A percentile compares a stretch with the other conserved stretches of the same genome.
Conservation (phyloP, 1,139 yeast species). For the Diutina sp. region DNA sequence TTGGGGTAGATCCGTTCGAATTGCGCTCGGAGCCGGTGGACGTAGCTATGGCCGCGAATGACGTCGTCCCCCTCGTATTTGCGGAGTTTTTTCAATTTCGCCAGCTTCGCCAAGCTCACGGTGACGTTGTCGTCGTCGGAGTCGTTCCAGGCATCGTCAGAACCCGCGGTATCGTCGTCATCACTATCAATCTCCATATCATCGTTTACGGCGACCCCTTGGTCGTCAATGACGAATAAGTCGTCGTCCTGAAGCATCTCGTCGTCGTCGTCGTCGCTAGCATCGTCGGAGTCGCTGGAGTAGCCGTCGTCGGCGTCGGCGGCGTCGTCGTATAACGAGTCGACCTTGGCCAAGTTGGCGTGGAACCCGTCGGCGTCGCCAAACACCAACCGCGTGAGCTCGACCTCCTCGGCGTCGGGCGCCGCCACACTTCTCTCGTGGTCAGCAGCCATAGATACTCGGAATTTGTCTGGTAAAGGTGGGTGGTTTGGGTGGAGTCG, state of each 20-base stretch:
- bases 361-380: conserved; percentile 82
- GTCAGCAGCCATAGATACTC: not conserved
- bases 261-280: conserved; percentile 15
- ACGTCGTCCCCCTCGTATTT: conserved; percentile 43
- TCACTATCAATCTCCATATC: conserved; percentile 27
- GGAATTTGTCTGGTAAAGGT: no score
- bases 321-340: conserved; percentile 28
- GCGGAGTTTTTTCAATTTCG: conserved; percentile 62
- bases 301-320: conserved; percentile 19
- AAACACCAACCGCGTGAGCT: conserved; percentile 73
- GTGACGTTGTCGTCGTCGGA: conserved; percentile 75
- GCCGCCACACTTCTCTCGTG: not conserved
- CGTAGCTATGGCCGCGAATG: conserved; percentile 56
- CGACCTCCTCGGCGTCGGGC: conserved; percentile 13
- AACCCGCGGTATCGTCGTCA: conserved; percentile 12
- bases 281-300: conserved; percentile 12
- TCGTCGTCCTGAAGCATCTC: conserved; percentile 39
- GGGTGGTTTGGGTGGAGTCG: not conserved
- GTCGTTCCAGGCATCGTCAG: conserved; percentile 73
- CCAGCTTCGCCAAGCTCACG: conserved; percentile 40
- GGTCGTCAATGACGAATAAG: conserved; percentile 54
- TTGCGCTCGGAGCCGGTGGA: conserved; percentile 64
- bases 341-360: conserved; percentile 44
- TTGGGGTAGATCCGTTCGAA: conserved; percentile 80
- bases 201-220: conserved; percentile 17